Evolutionary conservation across 352 stramenopile species (phyloP).

Genomic region (Blastocystis sp.): DNA sequence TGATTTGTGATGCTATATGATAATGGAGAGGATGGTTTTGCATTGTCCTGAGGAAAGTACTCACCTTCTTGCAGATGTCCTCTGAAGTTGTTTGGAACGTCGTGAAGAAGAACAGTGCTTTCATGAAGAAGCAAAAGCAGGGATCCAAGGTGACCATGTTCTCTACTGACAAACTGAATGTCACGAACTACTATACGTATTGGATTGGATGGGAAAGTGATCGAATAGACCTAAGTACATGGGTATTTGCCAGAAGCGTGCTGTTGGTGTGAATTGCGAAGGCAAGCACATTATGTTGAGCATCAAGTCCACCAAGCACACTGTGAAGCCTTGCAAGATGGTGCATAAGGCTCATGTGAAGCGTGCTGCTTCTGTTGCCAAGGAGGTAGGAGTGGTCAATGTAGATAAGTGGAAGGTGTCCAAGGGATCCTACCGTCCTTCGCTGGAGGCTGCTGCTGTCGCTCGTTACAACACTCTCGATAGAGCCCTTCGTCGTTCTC

Average conservation of each 20-base stretch:
- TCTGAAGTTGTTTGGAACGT: conserved; percentile 58
- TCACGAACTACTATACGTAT: conserved; percentile 3
- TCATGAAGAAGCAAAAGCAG: conserved; percentile 46
- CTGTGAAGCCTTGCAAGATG: conserved; percentile 53
- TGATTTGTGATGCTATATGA: neutral
- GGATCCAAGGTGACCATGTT: conserved; percentile 53
- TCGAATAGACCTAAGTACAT: conserved; percentile 41
- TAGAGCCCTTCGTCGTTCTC: conserved; percentile 10
- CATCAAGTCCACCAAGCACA: conserved; percentile 41
- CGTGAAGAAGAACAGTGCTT: conserved; percentile 49
- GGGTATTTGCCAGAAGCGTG: conserved; percentile 34
- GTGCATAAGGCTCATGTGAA: neutral
- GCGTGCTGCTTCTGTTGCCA: neutral
- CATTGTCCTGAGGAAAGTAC: neutral
- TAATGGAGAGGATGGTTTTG: neutral
- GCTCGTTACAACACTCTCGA: conserved; percentile 34
- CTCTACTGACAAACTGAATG: conserved; percentile 47
- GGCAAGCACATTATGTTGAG: conserved; percentile 31
- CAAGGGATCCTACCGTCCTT: neutral
- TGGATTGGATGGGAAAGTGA: neutral
- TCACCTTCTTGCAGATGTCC: conserved; percentile 32
- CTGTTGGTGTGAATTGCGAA: conserved; percentile 8
- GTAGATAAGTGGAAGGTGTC: neutral
- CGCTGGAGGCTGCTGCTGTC: conserved; percentile 25
- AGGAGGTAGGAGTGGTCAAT: neutral